These are phyloP conservation scores for Colletotrichum higginsianum DNA, from an alignment of 2,329 filamentous ascomycete species.

Conservation along the genomic window DNA sequence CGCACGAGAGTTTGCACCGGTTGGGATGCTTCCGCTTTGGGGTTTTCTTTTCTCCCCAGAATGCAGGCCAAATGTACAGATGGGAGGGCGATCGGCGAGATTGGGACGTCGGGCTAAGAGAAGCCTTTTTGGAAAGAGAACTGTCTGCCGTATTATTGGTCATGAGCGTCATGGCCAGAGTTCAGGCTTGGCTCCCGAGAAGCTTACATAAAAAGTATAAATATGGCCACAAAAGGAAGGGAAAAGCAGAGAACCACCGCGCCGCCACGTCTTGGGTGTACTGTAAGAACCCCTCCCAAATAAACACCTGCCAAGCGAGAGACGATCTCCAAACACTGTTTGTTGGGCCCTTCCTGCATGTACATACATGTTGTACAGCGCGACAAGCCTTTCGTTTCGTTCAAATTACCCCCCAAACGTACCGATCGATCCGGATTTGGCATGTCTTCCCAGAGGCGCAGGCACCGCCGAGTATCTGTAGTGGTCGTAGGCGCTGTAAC, in stretches of 20 bases:
- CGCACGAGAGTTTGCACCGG: constrained; percentile 10
- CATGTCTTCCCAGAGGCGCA: constrained; percentile 21
- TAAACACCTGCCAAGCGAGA: constrained; percentile 6
- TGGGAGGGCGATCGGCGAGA: constrained; percentile 19
- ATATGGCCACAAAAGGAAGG: constrained; percentile 26
- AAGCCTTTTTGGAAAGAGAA: neutral
- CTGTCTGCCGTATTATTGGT: constrained; percentile 22
- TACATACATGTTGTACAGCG: neutral
- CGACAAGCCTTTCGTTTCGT: neutral
- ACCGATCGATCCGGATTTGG: constrained; percentile 25
- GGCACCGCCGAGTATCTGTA: constrained; percentile 12
- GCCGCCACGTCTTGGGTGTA: too few relatives aligned
- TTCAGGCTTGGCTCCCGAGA: constrained; percentile 31
- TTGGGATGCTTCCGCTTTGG: constrained; percentile 14
- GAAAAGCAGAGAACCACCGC: constrained; percentile 24
- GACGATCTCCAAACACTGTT: constrained; percentile 19
- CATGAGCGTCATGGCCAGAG: constrained; percentile 15
- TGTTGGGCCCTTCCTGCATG: constrained; percentile 7
- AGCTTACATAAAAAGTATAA: constrained; percentile 21
- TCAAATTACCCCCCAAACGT: constrained; percentile 29
- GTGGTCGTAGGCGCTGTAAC: constrained; percentile 14
- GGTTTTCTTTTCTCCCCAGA: neutral
- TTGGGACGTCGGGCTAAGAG: neutral
- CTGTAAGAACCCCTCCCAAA: constrained; percentile 1
- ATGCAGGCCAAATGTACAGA: constrained; percentile 14